Evolutionary conservation across 768 basidiomycete species (phyloP), one percentile per base, ranked within the genome.

Genomic region (Agaricus sinodeliciosus): DNA sequence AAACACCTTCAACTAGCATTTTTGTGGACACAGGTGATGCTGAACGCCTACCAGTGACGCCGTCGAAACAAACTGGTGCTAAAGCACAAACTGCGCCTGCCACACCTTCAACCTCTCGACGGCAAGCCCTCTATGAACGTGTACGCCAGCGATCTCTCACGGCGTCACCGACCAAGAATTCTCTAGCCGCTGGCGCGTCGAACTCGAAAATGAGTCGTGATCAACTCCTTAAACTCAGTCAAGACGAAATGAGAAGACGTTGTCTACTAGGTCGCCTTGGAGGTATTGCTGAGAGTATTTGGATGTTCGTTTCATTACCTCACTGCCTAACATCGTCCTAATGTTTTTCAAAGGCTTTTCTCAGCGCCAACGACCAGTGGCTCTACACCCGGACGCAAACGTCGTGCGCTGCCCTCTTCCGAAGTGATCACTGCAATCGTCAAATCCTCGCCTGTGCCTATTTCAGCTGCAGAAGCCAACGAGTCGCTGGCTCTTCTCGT

Each of bases 281-380:
- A 25, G 84, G 85, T 9, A 79, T 93, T 26, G 90, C 90, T n/a
- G 90, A 93, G 62, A 87, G 89, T 57, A 79, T 86, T 15, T 92
- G 90, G 87, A 90, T 91, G 90, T 87, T 57, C 65, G 83, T 69
- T 53, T 52, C 15, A n/a, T 22, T 34, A 46, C 55, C 57, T 55
- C 15, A 51, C 25, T 22, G 19, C 3, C 41, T 9, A 22, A 45
- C 37, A 45, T 11, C 28, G 40, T 50, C 36, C 48, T 44, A 37
- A 59, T 42, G 41, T 18, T 50, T 42, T 16, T 16, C 36, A 56
- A 41, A 87, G 87, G 85, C 67, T 89, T 37, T 92, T 92, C 68
- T 84, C 88, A 2, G 79, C 77, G 16, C 80, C 87, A 2, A 65
- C 69, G 5, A 53, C 68, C 0, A 75, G 77, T 6, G 67, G 78